Conservation (phyloP, 1,284 basidiomycete species). For the Puccinia sorghi region DNA sequence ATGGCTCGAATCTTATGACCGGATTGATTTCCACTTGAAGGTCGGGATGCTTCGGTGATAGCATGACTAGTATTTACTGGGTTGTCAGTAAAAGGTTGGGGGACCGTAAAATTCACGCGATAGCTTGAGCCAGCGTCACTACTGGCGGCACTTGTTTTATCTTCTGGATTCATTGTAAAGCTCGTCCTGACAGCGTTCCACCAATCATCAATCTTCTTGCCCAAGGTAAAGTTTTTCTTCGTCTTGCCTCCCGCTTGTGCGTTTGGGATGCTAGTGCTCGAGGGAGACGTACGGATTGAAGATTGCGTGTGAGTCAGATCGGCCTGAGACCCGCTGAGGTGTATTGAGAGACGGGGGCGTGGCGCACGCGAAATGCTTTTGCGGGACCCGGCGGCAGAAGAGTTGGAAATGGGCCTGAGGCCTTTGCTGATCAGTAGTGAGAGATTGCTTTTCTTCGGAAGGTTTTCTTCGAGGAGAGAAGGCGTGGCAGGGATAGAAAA, state of each 20-base stretch:
- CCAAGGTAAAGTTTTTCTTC: conserved; percentile 58
- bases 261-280: conserved; percentile 10
- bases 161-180: conserved; percentile 55
- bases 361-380: neutral
- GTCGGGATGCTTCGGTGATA: neutral
- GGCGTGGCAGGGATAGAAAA: conserved; percentile 13
- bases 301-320: conserved; percentile 1
- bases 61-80: neutral
- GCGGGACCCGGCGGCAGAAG: conserved; percentile 6
- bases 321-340: conserved; percentile 25
- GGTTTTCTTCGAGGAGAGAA: neutral
- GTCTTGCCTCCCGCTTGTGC: conserved; percentile 62
- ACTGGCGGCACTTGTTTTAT: conserved; percentile 42
- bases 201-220: conserved; percentile 61
- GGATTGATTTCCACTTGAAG: neutral
- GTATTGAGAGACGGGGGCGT: conserved; percentile 18
- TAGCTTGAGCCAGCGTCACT: conserved; percentile 34
- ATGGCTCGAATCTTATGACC: neutral
- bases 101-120: conserved; percentile 4
- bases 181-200: conserved; percentile 61
- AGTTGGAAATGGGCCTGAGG: neutral
- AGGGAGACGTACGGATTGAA: conserved; percentile 6
- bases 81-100: neutral
- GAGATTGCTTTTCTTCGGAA: conserved; percentile 4
- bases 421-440: conserved; percentile 26